These are phyloP conservation scores for Russula olivacea DNA, from an alignment of 768 basidiomycete genomes.

Conservation along the genomic window DNA sequence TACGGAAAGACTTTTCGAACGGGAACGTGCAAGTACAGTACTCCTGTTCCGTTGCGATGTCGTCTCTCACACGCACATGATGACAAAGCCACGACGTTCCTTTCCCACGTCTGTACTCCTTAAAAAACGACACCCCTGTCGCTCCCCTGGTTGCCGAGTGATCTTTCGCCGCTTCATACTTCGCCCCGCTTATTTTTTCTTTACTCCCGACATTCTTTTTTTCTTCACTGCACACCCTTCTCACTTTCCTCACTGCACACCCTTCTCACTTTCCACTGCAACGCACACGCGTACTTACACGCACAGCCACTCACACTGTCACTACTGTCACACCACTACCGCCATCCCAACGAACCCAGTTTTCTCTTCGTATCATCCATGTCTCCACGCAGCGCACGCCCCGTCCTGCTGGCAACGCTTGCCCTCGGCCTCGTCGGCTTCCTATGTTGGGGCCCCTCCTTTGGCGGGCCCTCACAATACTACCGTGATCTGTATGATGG, in stretches of 20 bases:
- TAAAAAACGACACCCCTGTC: not conserved
- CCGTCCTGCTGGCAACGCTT: not conserved
- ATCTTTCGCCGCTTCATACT: not conserved
- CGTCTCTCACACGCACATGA: too few species aligned
- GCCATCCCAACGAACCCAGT: not conserved
- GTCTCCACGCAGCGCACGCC: constrained; percentile 8
- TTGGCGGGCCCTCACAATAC: not conserved
- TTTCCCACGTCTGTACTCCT: not conserved
- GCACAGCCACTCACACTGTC: not conserved
- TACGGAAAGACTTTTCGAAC: not conserved
- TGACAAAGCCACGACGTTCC: not conserved
- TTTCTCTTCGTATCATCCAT: not conserved
- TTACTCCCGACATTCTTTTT: not conserved
- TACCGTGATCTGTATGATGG: not conserved
- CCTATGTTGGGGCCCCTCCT: constrained; percentile 6
- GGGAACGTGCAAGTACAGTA: not conserved
- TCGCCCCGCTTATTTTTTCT: not conserved
- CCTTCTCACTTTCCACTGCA: not conserved
- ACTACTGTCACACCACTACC: not conserved
- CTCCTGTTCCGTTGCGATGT: too few species aligned
- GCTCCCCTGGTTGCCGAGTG: not conserved
- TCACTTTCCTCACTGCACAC: not conserved
- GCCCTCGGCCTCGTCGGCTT: not conserved
- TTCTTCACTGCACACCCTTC: not conserved
- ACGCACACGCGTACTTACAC: not conserved